Base-by-base conservation (phyloP, 345 rosid species). In the Gossypium australe region DNA sequence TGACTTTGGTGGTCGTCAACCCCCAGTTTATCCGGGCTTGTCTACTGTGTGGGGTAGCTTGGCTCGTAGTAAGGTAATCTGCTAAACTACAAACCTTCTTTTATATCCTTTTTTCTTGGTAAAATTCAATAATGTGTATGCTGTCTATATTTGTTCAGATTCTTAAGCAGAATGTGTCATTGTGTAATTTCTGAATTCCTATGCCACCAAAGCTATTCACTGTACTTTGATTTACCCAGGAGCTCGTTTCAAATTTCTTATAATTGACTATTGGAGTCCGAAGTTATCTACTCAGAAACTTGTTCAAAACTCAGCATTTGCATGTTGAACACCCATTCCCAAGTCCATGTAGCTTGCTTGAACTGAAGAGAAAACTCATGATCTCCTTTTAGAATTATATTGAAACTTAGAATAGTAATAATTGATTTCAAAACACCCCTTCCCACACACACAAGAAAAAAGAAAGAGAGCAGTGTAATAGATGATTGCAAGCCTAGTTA, bases 21-120 rank as follows among this genome's bases (percentile, higher is more conserved):
- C 96, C 77, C 98, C 99, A 1, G 99, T 95, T 75, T 95, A 95
- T 85, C 97, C 99, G 58, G 99, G 99, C 73, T 84, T 95, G 82
- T 90, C 97, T 62, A 94, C 98, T 45, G 99, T 95, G 53, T 95
- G 98, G 98, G 98, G 99, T 72, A 95, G 99, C 88, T 86, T 95
- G 82, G 99, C 99, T 81, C 93, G 99, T 75, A 95, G 99, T 82
- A 95, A 95, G 99, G 99, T 93, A 80, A 18, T 22, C 70, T 66
- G 45, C 27, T 41, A 41, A 34, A 12, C 48, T 2, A 4, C 18
- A 11, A 64, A 64, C 25, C 25, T 64, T 63, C 63, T 2, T 41
- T 38, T n/a, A 47, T 45, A 45, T 22, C 71, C 34, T 47, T 24
- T 51, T 67, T 24, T 67, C 16, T 47, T 47, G 34, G 48, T 43